Base-by-base conservation (phyloP, 1,284 basidiomycete species). In the Sutorius eximius region DNA sequence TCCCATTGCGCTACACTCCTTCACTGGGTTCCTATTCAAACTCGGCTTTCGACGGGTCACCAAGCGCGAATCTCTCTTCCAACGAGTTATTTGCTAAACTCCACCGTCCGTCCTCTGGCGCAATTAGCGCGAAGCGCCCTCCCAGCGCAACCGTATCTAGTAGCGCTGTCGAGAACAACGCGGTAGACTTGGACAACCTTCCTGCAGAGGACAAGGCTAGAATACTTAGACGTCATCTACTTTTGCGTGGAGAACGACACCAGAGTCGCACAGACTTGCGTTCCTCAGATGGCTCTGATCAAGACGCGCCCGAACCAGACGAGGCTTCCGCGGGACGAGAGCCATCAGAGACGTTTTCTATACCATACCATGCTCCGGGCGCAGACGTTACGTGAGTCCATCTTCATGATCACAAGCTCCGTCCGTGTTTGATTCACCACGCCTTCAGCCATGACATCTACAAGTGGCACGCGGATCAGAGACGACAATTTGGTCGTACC, bases 391-490 rank as follows among this genome's bases (percentile, higher is more conserved):
- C 93, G 90, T 93, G 76, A 77, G 91, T 86, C 48, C 15, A 18
- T 36, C 42, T 30, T 47, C 58, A 32, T 58, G 22, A 11, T 20
- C 18, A 24, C 52, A 48, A 42, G 55, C 53, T 55, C 59, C 59
- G 56, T 60, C 56, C 57, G 61, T 56, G 34, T 42, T 41, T 57
- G 40, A 59, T 41, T 32, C 16, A 13, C 12, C 27, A 42, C 50
- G 11, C 38, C 59, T 46, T 27, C 57, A 93, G 92, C n/a, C 93
- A 95, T 66, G 86, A 87, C 59, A 87, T 97, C 38, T 96, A 96
- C 79, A 95, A 95, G 73, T 96, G 93, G 91, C 89, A 95, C 63
- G 80, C 87, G 16, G 86, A 89, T 55, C 86, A 88, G 59, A 80
- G 79, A 34, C 80, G 85, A 41, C 77, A 79, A 48, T 74, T 77